Evolutionary conservation across 352 stramenopile genomes (phyloP).

Genomic region (Globisporangium mamillatum): DNA sequence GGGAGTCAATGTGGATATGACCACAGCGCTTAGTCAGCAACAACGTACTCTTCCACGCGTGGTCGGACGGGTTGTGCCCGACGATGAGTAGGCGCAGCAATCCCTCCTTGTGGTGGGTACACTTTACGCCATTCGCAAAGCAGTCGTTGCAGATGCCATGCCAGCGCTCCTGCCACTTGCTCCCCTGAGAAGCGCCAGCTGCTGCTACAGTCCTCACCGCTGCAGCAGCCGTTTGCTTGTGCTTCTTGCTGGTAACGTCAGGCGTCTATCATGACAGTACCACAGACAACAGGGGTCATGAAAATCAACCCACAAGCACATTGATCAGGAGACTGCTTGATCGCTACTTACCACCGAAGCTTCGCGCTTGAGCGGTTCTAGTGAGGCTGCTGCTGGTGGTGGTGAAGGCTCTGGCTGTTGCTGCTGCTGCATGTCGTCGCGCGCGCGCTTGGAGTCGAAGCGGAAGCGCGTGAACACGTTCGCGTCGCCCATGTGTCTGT

Average conservation of each 20-base stretch:
- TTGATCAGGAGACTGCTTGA: neutral
- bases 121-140: constrained; percentile 49
- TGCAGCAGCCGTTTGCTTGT: constrained; percentile 3
- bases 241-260: constrained; percentile 6
- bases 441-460: constrained; percentile 51
- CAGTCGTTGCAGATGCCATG: constrained; percentile 71
- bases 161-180: constrained; percentile 84
- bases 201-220: neutral
- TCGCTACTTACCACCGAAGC: neutral
- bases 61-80: constrained; percentile 87
- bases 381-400: constrained; percentile 1
- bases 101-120: constrained; percentile 57
- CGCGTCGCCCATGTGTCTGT: neutral
- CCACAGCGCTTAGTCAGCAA: constrained; percentile 1
- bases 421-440: constrained; percentile 12
- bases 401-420: constrained; percentile 1
- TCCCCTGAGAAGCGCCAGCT: neutral
- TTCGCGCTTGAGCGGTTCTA: neutral
- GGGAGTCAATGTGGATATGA: neutral
- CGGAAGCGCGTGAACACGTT: constrained; percentile 61
- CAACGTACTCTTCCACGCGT: constrained; percentile 76
- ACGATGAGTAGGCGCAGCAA: constrained; percentile 82
- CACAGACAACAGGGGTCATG: neutral
- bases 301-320: neutral
- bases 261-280: neutral